Base-by-base conservation (phyloP, 306 rosid genomes). In the Acacia melanoxylon region DNA sequence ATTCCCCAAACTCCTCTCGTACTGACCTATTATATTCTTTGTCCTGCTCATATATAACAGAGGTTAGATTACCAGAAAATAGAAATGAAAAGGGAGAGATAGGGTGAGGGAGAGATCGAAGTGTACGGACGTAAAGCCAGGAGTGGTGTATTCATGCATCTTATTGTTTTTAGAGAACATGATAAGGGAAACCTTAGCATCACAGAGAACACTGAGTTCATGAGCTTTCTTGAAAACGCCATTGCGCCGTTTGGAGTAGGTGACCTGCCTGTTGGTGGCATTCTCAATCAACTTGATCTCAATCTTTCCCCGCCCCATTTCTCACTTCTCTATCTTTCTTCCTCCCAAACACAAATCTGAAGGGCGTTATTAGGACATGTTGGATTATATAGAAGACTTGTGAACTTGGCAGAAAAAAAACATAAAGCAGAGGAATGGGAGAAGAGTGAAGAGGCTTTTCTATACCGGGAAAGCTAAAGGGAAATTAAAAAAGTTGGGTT, bases 151-250 rank as follows among this genome's bases (percentile, higher is more conserved):
- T 29, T 63, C 69, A 27, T 29, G 69, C 69, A 63, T 14, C 69
- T 63, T 63, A 14, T 63, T 63, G 69, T 27, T 35, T 71, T 79
- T 86, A 51, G 98, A 91, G 89, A 92, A 81, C 93, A 94, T 92
- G 90, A 94, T 87, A 77, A 94, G 90, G 5, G 93, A 94, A 35
- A 92, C 96, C 86, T 76, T 91, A 68, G 98, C 98, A 75, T 94
- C 98, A 33, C 98, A 94, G 1, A 94, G 92, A 80, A 94, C 94
- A 65, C 94, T 87, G 83, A 94, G 98, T 83, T 94, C 98, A 51
- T 87, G 81, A 78, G 98, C 98, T 86, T 94, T 94, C 96, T 94
- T 94, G 90, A 90, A 83, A 79, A 94, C 87, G 68, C 98, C 98
- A 86, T 88, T 92, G 11, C 97, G 29, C 72, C 97, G 72, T 78